Evolutionary conservation across 306 rosid genomes (phyloP).

Genomic region (Styphnolobium japonicum): DNA sequence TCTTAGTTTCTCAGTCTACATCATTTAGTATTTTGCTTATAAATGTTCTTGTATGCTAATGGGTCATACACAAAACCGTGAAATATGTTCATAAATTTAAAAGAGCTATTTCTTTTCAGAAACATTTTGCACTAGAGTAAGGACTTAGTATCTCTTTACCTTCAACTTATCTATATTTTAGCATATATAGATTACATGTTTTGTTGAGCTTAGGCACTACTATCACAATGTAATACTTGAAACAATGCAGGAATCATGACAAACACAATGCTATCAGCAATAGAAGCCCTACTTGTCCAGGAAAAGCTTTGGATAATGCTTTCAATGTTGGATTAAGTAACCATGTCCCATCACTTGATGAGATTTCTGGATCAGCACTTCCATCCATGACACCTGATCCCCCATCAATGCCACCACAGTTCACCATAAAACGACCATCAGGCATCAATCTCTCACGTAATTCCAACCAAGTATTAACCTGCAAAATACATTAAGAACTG

Average conservation of each 20-base stretch:
- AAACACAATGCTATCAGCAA: constrained; percentile 4
- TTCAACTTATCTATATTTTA: not conserved
- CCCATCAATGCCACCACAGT: constrained; percentile 75
- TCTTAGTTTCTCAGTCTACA: not conserved
- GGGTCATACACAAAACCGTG: not conserved
- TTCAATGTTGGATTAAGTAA: constrained; percentile 52
- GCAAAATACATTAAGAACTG: constrained; percentile 8
- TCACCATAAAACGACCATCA: constrained; percentile 84
- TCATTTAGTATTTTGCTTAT: not conserved
- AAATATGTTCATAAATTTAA: not conserved
- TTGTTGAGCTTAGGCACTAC: not conserved
- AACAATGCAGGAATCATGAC: not conserved
- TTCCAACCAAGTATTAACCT: constrained; percentile 77
- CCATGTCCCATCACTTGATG: constrained; percentile 49
- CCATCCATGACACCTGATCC: constrained; percentile 34
- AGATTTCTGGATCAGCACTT: constrained; percentile 19
- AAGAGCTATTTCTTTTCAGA: not conserved
- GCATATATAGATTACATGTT: not conserved
- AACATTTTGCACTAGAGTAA: not conserved
- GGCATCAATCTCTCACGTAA: constrained; percentile 60
- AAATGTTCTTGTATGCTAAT: not conserved
- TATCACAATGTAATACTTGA: constrained; percentile 3
- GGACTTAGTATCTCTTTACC: not conserved
- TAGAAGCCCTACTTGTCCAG: constrained; percentile 65
- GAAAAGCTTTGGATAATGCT: constrained; percentile 73